Evolutionary conservation across 352 stramenopile species (phyloP), one percentile per base, ranked within the genome.

Genomic region (Pythium graminicola): DNA sequence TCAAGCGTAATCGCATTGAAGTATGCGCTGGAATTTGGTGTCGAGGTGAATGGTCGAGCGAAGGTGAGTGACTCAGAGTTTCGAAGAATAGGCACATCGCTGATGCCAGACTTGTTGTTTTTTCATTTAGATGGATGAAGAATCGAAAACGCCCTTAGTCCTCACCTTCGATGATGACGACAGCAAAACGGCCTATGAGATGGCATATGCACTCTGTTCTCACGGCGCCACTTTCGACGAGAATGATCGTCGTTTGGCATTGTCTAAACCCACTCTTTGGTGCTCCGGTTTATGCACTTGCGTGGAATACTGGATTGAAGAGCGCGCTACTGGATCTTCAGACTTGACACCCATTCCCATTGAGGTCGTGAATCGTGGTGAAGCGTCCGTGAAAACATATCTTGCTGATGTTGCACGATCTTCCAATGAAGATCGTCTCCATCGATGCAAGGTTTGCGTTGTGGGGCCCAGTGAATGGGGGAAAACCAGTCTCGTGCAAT

Each of bases 401-500:
- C 16, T 55, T n/a, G 24, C 35, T 19, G 48, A 55, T 32, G 36
- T 55, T 38, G 24, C 20, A 17, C 24, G 39, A 1, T 48, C 48
- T 16, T 13, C 35, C 6, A 11, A 13, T 2, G 14, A 19, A n/a
- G 38, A 55, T 16, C 35, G 47, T 14, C 27, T 48, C 24, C 22
- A 49, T 20, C 49, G 49, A 7, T 48, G 49, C 36, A 56, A 56
- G 27, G 23, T 42, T 14, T 56, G 49, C 16, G 47, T 54, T 17
- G 33, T 54, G 4, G 47, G 47, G 0, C 35, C 47, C 2, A 43
- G 47, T 10, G 36, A 48, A 16, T 48, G 26, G 49, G 49, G 49
- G 11, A 56, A 56, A 23, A 48, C 49, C 14, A 56, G 49, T 23
- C 38, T 56, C 13, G 49, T 56, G 16, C 24, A 13, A 9, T 49